phyloP scores from a whole-genome alignment of 768 basidiomycete genomes.

The Trametes cubensis region DNA sequence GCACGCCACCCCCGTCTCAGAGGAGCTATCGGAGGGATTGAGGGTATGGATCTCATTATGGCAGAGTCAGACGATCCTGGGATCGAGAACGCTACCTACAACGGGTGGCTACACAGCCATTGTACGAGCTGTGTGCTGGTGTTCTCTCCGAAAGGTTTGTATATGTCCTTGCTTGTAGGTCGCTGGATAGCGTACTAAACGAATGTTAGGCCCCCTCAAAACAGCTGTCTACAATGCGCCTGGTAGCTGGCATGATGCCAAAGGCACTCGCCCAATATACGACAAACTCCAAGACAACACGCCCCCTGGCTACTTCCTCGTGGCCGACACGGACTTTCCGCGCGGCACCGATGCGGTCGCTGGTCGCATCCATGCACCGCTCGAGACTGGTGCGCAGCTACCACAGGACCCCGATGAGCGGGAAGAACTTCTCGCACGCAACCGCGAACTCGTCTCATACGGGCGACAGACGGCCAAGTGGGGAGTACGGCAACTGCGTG shows the following conservation, averaged over 20 bases:
- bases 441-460: slow-evolving; percentile 46
- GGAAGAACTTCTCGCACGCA: slow-evolving; percentile 31
- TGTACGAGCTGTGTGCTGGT: slow-evolving; percentile 43
- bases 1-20: slow-evolving; percentile 36
- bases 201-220: slow-evolving; percentile 40
- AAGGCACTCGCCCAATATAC: slow-evolving; percentile 45
- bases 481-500: slow-evolving; percentile 50
- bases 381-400: slow-evolving; percentile 38
- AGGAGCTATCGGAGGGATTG: slow-evolving; percentile 46
- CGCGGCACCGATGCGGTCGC: slow-evolving; percentile 36
- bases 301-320: slow-evolving; percentile 46
- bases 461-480: slow-evolving; percentile 55
- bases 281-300: slow-evolving; percentile 36
- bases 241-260: slow-evolving; percentile 54
- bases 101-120: slow-evolving; percentile 47
- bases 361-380: slow-evolving; percentile 41
- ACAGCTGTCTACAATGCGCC: slow-evolving; percentile 41
- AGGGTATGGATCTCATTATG: slow-evolving; percentile 44
- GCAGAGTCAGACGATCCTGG: slow-evolving; percentile 42
- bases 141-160: slow-evolving; percentile 37
- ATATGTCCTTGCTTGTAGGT: neutral
- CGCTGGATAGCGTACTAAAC: slow-evolving; percentile 5
- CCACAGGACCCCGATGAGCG: slow-evolving; percentile 24
- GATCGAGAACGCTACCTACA: slow-evolving; percentile 50
- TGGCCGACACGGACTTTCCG: slow-evolving; percentile 52